These are phyloP conservation scores for Albifimbria verrucaria DNA, from an alignment of 2,329 filamentous ascomycete genomes.

Conservation along the genomic window DNA sequence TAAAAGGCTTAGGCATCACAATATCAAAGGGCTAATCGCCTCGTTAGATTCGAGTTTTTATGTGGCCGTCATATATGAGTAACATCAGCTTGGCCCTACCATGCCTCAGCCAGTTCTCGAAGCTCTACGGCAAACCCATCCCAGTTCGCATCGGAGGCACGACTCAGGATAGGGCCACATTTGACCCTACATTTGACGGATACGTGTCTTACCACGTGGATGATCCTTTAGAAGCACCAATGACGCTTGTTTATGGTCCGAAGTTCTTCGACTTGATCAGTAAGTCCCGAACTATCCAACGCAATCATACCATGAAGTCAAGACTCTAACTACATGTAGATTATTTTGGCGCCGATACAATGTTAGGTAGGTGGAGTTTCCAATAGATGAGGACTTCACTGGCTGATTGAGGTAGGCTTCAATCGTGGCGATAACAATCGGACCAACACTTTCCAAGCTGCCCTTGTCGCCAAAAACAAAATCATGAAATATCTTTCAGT, in stretches of 20 bases:
- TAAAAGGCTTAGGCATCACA: background rate
- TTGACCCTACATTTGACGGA: constrained; percentile 1
- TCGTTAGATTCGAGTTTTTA: background rate
- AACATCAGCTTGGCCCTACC: background rate
- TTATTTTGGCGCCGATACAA: background rate
- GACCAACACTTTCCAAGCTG: constrained; percentile 4
- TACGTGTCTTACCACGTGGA: constrained; percentile 3
- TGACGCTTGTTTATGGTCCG: background rate
- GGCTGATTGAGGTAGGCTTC: background rate
- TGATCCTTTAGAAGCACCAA: background rate
- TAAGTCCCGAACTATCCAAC: too few relatives aligned
- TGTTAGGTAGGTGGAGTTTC: background rate
- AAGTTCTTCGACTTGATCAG: background rate
- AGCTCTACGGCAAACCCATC: background rate
- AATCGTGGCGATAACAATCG: constrained; percentile 3
- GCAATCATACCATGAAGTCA: too few relatives aligned
- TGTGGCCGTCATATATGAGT: background rate
- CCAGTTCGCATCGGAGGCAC: constrained; percentile 5
- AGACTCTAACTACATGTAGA: background rate
- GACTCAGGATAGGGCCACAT: constrained; percentile 3
- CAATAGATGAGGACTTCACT: background rate
- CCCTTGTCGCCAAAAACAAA: background rate
- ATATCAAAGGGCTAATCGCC: background rate
- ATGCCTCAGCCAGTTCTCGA: background rate
- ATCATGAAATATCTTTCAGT: background rate